Conservation (phyloP, 495 filamentous ascomycete species). For the Evernia prunastri region DNA sequence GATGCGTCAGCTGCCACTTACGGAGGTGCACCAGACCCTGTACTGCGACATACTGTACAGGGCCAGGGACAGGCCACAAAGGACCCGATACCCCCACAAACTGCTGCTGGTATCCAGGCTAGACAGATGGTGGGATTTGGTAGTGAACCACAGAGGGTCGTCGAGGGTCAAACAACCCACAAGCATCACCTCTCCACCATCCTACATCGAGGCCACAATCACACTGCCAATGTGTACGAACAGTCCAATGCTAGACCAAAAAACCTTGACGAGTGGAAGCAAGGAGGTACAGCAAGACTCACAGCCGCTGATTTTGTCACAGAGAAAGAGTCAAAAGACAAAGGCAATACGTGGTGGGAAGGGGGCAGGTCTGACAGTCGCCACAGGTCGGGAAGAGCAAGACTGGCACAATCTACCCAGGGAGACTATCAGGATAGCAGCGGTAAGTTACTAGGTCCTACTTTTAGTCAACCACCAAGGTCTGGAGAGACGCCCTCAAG, state of each 20-base stretch:
- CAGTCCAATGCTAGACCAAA: conserved; percentile 37
- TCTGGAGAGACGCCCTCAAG: neutral
- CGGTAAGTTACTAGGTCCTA: conserved; percentile 32
- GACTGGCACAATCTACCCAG: conserved; percentile 39
- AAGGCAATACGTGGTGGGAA: conserved; percentile 49
- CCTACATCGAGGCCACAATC: conserved; percentile 39
- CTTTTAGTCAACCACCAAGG: neutral
- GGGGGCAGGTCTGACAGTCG: conserved; percentile 31
- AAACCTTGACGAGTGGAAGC: conserved; percentile 55
- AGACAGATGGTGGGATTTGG: conserved; percentile 26
- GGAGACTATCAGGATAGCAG: conserved; percentile 46
- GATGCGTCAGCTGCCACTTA: conserved; percentile 12
- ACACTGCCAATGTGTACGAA: conserved; percentile 37
- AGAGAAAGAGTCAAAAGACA: conserved; percentile 34
- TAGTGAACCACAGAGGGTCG: neutral
- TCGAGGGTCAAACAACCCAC: conserved; percentile 10
- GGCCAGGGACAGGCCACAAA: conserved; percentile 12
- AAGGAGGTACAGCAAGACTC: conserved; percentile 45
- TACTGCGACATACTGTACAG: conserved; percentile 15
- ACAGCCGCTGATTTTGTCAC: conserved; percentile 45
- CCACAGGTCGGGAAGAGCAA: conserved; percentile 33
- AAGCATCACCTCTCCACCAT: conserved; percentile 39
- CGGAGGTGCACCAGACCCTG: conserved; percentile 18
- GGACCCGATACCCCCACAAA: conserved; percentile 20
- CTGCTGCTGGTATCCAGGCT: conserved; percentile 23